Base-by-base conservation (phyloP, 1,284 basidiomycete species). In the Fomitopsis schrenkii region DNA sequence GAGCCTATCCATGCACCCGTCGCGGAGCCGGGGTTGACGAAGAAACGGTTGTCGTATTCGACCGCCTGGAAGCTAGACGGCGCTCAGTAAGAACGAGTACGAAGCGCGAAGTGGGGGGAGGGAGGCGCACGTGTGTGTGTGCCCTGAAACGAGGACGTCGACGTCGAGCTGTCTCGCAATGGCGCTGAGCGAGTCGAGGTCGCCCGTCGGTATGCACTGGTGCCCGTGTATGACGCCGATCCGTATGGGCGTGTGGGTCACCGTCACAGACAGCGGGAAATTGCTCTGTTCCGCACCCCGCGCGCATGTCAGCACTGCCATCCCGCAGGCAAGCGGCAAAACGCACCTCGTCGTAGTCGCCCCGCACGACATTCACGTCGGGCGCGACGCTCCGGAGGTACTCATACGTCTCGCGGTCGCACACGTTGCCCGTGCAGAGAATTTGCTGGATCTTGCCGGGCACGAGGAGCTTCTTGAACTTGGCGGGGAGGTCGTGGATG, bases 371-470 rank as follows among this genome's bases (percentile, higher is more conserved):
- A 69, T 94, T 86, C 6, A 99, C 92, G 70, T 98, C 97, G 9
- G 92, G 89, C n/a, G 94, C 91, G 26, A 99, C 92, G n/a, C 93
- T 95, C 61, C 94, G 83, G n/a, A 99, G 82, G 77, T 98, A 99
- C 71, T 98, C 97, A 71, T 92, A 95, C 12, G 97, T 99, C 77
- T 98, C 97, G 69, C 91, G 90, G 78, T 99, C 97, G 74, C 95
- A 97, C 14, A 98, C 90, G 73, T 99, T 99, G 55, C 97, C 97
- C 0, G 97, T 99, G 74, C 95, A 97, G 38, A 99, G 83, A 64
- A 99, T 97, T 76, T 99, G 97, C 66, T 97, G 94, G 45, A 99
- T 99, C 79, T 99, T 99, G 41, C 97, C 97, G 10, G 97, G 88
- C 2, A 96, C 95, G 0, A 99, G 83, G 0, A 99, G 88, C 74